phyloP scores from a whole-genome alignment of 1,284 basidiomycete genomes.

The Ganoderma lingzhi region DNA sequence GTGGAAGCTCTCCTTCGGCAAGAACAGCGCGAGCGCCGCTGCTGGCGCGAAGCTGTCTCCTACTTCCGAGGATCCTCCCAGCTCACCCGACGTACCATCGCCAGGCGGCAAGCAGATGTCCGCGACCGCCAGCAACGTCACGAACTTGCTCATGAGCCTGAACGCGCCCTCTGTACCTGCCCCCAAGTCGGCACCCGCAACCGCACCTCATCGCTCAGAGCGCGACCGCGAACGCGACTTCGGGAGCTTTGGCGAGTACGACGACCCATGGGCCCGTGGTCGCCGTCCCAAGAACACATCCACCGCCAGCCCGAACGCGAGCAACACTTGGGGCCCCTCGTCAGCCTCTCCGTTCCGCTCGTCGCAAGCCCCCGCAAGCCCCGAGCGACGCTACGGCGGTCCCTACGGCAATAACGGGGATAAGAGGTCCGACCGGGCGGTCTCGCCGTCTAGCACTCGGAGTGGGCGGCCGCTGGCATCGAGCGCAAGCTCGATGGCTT shows the following conservation, averaged over 20 bases:
- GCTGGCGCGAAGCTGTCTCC: constrained; percentile 44
- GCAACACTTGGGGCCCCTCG: constrained; percentile 43
- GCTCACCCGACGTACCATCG: constrained; percentile 21
- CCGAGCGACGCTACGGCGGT: constrained; percentile 31
- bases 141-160: constrained; percentile 73
- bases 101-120: constrained; percentile 50
- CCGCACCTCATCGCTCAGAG: constrained; percentile 16
- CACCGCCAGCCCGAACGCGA: constrained; percentile 33
- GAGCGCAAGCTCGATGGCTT: constrained; percentile 65
- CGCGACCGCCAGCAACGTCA: constrained; percentile 72
- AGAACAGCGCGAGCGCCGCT: constrained; percentile 48
- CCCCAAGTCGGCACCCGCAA: constrained; percentile 33
- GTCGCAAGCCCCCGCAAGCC: constrained; percentile 25
- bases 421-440: constrained; percentile 45
- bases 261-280: constrained; percentile 34
- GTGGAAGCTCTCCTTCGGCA: constrained; percentile 82
- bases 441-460: constrained; percentile 64
- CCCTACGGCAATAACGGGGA: constrained; percentile 28
- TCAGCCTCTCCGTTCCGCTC: constrained; percentile 29
- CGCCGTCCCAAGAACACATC: constrained; percentile 37
- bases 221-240: constrained; percentile 17
- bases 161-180: constrained; percentile 49
- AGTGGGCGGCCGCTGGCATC: constrained; percentile 59
- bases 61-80: constrained; percentile 52
- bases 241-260: constrained; percentile 9